phyloP scores from a whole-genome alignment of 805 yeast species.

The Wickerhamiella allomyrinae region DNA sequence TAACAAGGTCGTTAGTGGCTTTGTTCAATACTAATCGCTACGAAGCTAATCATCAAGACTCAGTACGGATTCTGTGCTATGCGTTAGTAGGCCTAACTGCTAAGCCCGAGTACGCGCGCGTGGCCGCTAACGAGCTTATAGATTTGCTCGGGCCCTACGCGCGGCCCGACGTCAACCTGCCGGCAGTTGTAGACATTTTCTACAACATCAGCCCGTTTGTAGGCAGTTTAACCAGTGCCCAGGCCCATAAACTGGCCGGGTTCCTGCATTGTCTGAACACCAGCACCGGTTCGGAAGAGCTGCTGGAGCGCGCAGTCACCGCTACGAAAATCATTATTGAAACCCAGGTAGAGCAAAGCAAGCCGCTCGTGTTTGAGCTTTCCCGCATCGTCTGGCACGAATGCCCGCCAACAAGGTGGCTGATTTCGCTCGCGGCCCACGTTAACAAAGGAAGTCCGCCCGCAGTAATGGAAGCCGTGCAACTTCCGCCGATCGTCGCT shows the following conservation, averaged over 20 bases:
- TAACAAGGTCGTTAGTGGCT: conserved; percentile 25
- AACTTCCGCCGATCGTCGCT: background rate
- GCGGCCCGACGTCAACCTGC: conserved; percentile 7
- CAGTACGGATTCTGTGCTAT: conserved; percentile 7
- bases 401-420: background rate
- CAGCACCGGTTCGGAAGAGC: background rate
- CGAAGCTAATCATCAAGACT: conserved; percentile 1
- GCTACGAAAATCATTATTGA: background rate
- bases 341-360: background rate
- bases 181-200: conserved; percentile 11
- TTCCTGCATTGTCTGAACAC: background rate
- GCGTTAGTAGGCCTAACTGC: conserved; percentile 10
- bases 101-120: conserved; percentile 4
- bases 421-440: background rate
- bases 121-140: conserved; percentile 5
- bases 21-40: conserved; percentile 21
- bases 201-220: conserved; percentile 14
- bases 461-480: background rate
- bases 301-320: background rate
- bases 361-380: conserved; percentile 1
- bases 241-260: background rate
- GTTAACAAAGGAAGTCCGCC: background rate
- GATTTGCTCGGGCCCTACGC: conserved; percentile 1
- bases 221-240: background rate
- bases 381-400: background rate